A percentile compares a stretch with the other conserved stretches of the same genome.
Evolutionary conservation across 345 rosid genomes (phyloP).

Genomic region (Salix brachista): DNA sequence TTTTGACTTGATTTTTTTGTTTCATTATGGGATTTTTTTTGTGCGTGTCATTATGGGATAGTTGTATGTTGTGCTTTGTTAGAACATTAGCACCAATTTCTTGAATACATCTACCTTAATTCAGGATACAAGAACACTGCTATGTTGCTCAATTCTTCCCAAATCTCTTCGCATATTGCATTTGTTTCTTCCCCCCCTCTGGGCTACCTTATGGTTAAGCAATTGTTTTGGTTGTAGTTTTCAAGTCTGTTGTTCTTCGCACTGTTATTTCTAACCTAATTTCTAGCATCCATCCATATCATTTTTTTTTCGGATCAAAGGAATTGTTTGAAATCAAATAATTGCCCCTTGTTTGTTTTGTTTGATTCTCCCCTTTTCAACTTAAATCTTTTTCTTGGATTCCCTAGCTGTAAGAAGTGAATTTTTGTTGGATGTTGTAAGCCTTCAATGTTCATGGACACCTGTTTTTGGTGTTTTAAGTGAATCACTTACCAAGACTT

Average conservation of each 20-base stretch:
- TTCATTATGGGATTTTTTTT: background rate
- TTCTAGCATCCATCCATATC: background rate
- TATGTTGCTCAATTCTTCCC: background rate
- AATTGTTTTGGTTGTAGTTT: background rate
- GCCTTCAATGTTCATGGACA: background rate
- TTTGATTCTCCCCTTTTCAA: background rate
- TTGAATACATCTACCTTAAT: background rate
- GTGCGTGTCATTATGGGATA: background rate
- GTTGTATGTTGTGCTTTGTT: background rate
- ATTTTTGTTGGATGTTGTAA: conserved; percentile 18
- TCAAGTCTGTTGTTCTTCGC: background rate
- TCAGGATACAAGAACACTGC: background rate
- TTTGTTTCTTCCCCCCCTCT: background rate
- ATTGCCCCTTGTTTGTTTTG: conserved; percentile 1
- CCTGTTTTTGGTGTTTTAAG: background rate
- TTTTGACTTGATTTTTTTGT: background rate
- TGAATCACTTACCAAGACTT: conserved; percentile 4
- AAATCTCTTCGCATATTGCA: background rate
- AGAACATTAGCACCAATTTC: background rate
- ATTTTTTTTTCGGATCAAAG: background rate
- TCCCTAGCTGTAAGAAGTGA: conserved; percentile 8
- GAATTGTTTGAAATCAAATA: background rate
- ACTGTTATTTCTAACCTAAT: background rate
- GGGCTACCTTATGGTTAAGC: background rate
- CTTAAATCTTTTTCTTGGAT: conserved; percentile 4